These are phyloP conservation scores for Pontederia paniculata DNA, from an alignment of 176 grass and related monocot species.

Conservation along the genomic window DNA sequence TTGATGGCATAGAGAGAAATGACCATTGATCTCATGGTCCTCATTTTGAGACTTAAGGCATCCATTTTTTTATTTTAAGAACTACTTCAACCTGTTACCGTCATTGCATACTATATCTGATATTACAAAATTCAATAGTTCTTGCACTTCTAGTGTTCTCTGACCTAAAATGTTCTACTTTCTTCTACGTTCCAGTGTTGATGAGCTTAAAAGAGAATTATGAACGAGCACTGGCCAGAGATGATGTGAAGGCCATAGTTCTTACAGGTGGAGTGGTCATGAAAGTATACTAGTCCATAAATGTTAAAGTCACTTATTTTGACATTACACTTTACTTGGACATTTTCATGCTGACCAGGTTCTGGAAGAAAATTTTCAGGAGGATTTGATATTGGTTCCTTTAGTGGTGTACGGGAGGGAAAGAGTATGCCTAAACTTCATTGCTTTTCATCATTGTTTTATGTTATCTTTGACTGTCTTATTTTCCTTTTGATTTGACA, in stretches of 20 bases:
- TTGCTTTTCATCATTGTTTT: slow-evolving; percentile 11
- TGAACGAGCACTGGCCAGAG: slow-evolving; percentile 56
- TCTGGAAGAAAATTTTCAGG: slow-evolving; percentile 73
- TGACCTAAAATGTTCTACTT: slow-evolving; percentile 3
- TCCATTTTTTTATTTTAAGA: no score
- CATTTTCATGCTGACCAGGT: slow-evolving; percentile 26
- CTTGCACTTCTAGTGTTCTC: neutral
- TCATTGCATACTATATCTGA: no score
- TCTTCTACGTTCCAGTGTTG: slow-evolving; percentile 41
- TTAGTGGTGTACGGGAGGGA: slow-evolving; percentile 47
- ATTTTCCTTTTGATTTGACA: slow-evolving; percentile 23
- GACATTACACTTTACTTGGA: neutral
- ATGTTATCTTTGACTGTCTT: slow-evolving; percentile 2
- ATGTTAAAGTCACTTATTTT: neutral
- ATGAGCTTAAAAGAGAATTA: slow-evolving; percentile 64
- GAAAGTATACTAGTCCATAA: neutral
- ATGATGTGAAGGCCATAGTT: slow-evolving; percentile 90
- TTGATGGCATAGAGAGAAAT: no score
- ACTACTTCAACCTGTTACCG: no score
- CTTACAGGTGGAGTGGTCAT: slow-evolving; percentile 40
- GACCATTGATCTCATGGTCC: no score
- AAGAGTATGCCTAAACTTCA: slow-evolving; percentile 31
- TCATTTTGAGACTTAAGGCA: no score
- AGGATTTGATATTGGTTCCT: slow-evolving; percentile 80
- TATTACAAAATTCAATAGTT: no score